Evolutionary conservation across 495 filamentous ascomycete species (phyloP), one percentile per base, ranked within the genome.

Genomic region (Terfezia boudieri): DNA sequence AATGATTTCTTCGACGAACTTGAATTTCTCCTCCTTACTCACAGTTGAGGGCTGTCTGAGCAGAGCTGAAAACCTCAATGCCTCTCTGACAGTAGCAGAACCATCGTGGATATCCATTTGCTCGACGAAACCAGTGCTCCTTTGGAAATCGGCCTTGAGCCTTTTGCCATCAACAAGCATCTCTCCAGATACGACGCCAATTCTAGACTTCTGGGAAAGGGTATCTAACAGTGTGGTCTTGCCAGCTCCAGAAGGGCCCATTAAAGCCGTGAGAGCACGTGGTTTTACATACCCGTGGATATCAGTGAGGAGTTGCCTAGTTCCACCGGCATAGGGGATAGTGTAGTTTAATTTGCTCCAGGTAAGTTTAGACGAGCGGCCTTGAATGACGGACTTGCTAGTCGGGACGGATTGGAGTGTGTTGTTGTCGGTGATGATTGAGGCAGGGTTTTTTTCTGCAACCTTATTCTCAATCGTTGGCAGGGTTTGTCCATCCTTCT

Each of bases 231-330:
- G 60, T 0, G 76, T 78, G 2, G 77, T 80, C 51, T 80, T 80
- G 9, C 77, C 77, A 4, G 77, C 77, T 22, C 77, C 77, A 32
- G 74, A 75, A 35, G 73, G 73, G 17, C 76, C 77, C 76, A 92
- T 85, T 22, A 89, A 66, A 6, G 85, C 85, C 48, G 83, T 79
- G 73, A 92, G 77, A 16, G 81, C 68, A 16, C 86, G 85, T 0
- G 86, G 85, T 66, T 85, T 88, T 17, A 78, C 84, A 63, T 79
- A 89, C 2, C 85, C 85, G 51, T 73, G 76, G 52, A 90, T 74
- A 9, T 72, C 70, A 60, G 88, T 80, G 37, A 92, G 73, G 10
- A 92, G 71, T 58, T 81, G 74, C 20, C 72, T 70, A 32, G 16
- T n/a, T 35, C 77, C 79, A 53, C 77, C 77, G 8, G 53, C 56